These are phyloP conservation scores for Ustilago cynodontis DNA, from an alignment of 1,284 basidiomycete genomes.

Conservation along the genomic window DNA sequence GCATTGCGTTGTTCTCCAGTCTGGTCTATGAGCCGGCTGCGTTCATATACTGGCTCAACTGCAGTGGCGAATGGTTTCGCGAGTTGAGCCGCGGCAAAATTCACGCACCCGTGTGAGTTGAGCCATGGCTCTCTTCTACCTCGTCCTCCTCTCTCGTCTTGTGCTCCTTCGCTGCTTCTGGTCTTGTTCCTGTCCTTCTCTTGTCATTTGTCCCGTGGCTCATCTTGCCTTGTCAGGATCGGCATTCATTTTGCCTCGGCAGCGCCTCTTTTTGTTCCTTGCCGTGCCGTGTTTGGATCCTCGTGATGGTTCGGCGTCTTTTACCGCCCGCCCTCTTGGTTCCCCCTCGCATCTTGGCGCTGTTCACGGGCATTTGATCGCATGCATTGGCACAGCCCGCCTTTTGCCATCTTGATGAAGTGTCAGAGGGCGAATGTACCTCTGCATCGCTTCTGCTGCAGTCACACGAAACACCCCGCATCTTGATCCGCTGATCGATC, in stretches of 20 bases:
- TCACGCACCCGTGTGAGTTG: slow-evolving; percentile 2
- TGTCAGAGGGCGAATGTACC: not conserved
- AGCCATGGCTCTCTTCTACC: slow-evolving; percentile 1
- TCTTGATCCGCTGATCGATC: slow-evolving; percentile 20
- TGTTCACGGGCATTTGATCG: slow-evolving; percentile 11
- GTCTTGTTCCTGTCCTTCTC: slow-evolving; percentile 1
- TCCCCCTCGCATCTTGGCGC: slow-evolving; percentile 4
- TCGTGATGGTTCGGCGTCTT: not conserved
- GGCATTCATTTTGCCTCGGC: not conserved
- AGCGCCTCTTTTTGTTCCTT: not conserved
- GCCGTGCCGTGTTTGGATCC: not conserved
- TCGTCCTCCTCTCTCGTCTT: not conserved
- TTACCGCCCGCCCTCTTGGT: not conserved
- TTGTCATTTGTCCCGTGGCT: slow-evolving; percentile 6
- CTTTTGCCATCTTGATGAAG: not conserved
- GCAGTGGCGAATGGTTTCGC: slow-evolving; percentile 14
- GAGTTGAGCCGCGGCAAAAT: slow-evolving; percentile 24
- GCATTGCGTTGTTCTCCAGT: slow-evolving; percentile 16
- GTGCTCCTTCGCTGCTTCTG: not conserved
- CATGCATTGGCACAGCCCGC: slow-evolving; percentile 3
- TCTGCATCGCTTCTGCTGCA: not conserved
- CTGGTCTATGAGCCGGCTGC: slow-evolving; percentile 12
- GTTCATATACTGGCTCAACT: slow-evolving; percentile 26
- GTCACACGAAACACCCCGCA: slow-evolving; percentile 22
- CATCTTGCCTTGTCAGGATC: not conserved